A percentile compares a stretch with the other conserved stretches of the same genome.
Conservation (phyloP, 106 monocot genomes). For the Dactylorhiza incarnata region DNA sequence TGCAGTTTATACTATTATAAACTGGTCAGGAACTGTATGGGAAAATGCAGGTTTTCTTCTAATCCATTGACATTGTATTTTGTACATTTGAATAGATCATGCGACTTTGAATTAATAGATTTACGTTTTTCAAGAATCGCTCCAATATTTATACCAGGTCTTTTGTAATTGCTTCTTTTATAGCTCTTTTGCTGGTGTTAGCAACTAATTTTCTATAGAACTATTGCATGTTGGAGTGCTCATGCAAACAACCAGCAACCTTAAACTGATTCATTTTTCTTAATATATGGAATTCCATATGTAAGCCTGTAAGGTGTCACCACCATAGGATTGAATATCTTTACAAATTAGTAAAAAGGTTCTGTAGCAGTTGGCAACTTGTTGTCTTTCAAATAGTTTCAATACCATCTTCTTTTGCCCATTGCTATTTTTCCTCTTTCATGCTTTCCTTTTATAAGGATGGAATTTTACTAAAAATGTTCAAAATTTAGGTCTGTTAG, state of each 20-base stretch:
- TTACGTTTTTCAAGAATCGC: background rate
- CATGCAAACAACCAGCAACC: background rate
- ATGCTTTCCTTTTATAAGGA: background rate
- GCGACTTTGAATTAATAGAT: background rate
- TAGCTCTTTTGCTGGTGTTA: background rate
- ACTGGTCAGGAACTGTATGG: conserved; percentile 86
- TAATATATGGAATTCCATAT: background rate
- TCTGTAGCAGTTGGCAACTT: background rate
- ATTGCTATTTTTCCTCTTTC: background rate
- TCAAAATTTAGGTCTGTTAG: too few species aligned
- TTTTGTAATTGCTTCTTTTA: background rate
- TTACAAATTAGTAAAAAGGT: background rate
- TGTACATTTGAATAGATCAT: background rate
- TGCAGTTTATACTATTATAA: conserved; percentile 77
- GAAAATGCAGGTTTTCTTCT: conserved; percentile 77
- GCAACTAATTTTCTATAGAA: background rate
- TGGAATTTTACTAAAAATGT: background rate
- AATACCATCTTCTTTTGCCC: background rate
- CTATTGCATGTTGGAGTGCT: background rate
- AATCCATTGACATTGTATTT: background rate
- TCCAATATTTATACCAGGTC: too few species aligned
- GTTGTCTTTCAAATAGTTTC: background rate
- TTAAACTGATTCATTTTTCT: background rate
- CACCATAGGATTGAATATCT: background rate
- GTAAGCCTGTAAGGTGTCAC: background rate